Conservation (phyloP, 352 stramenopile species). For the Phytophthora ohioensis region DNA sequence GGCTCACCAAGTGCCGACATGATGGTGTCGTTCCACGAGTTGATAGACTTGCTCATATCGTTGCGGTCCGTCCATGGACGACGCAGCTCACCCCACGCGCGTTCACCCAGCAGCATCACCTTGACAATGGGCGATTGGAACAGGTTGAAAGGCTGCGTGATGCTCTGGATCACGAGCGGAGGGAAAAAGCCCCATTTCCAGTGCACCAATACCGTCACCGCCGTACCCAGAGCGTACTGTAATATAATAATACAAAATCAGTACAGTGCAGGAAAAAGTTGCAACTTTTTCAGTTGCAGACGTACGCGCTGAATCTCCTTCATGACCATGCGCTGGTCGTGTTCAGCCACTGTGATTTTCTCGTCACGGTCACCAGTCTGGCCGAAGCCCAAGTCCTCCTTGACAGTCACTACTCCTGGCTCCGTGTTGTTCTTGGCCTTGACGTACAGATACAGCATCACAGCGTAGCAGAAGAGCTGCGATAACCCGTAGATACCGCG, state of each 20-base stretch:
- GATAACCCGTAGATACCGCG: conserved; percentile 67
- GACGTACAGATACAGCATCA: conserved; percentile 68
- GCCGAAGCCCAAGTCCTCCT: conserved; percentile 83
- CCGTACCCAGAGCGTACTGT: conserved; percentile 70
- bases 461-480: conserved; percentile 72
- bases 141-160: conserved; percentile 84
- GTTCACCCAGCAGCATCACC: conserved; percentile 66
- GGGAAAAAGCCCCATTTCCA: conserved; percentile 87
- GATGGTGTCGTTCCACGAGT: conserved; percentile 86
- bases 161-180: conserved; percentile 80
- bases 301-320: conserved; percentile 81
- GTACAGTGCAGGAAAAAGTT: neutral
- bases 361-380: conserved; percentile 77
- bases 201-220: conserved; percentile 77
- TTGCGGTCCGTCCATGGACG: conserved; percentile 76
- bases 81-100: conserved; percentile 80
- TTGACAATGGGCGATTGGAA: conserved; percentile 72
- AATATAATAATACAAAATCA: conserved; percentile 1
- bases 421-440: conserved; percentile 87
- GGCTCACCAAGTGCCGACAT: conserved; percentile 70
- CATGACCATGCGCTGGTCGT: conserved; percentile 75
- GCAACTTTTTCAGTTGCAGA: neutral
- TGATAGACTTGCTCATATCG: conserved; percentile 72
- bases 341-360: conserved; percentile 85
- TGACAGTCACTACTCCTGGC: conserved; percentile 70